Evolutionary conservation across 2,329 filamentous ascomycete species (phyloP), one percentile per base, ranked within the genome.

Genomic region (Cercospora berteroae): DNA sequence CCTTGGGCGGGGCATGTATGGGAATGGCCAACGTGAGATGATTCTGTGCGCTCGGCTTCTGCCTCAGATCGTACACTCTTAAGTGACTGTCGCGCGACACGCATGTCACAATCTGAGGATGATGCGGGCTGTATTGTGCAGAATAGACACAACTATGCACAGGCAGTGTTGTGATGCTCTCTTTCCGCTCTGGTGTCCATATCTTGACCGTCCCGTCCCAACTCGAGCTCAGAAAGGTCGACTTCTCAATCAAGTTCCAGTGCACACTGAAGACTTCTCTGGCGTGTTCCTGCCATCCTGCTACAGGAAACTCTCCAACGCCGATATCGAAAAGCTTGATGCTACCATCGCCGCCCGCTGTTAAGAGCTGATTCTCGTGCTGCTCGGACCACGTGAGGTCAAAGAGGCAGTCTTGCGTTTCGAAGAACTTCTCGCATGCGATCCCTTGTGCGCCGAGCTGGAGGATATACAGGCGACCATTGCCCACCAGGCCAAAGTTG

Each of bases 151-250:
- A 99, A 74, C 88, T 92, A 75, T 96, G 94, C 27, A 95, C 91
- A 3, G 95, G 94, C 27, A 99, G 85, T 2, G 95, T 99, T 65
- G 90, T 86, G 66, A 99, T 82, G 33, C 92, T 94, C 67, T 77
- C 75, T 67, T 78, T 78, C 62, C 74, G 66, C 59, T 90, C 89
- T 1, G 95, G 95, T 13, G 92, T 92, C 94, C 94, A 99, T 75
- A 99, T 89, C 82, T 97, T 97, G 74, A 98, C 88, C 2, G 92
- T 96, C 60, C 95, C 95, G 76, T 99, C 95, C 95, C 95, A 99
- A 5, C 93, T 96, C 72, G 90, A 93, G 0, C 92, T 96, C 31
- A 93, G 86, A 77, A 99, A 98, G 0, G 88, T 92, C 75, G 95
- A 91, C 78, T 99, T 99, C 31, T 91, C 88, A 5, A 96, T 87